These are phyloP conservation scores for Clavispora fructus DNA, from an alignment of 805 yeast species.

Conservation along the genomic window DNA sequence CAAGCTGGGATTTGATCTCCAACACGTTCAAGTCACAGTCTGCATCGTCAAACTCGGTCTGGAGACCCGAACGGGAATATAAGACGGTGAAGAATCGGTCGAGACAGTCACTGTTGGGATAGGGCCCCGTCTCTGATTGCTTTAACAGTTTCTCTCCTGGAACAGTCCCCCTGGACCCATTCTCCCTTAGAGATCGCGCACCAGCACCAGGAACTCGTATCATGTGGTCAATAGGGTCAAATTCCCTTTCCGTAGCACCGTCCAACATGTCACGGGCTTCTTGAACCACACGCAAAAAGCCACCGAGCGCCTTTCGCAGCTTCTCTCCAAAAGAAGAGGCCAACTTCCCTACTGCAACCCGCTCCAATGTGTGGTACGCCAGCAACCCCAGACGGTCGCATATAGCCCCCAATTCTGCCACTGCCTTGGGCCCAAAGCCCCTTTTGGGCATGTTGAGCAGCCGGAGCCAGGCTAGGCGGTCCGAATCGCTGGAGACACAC, in stretches of 20 bases:
- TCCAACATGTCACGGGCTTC: conserved; percentile 10
- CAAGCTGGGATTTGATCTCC: conserved; percentile 36
- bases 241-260: not conserved
- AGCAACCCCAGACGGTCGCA: conserved; percentile 18
- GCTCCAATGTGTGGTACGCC: conserved; percentile 7
- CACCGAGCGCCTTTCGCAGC: conserved; percentile 12
- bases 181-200: too few relatives aligned
- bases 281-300: conserved; percentile 24
- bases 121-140: not conserved
- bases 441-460: conserved; percentile 56
- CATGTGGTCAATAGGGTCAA: not conserved
- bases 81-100: conserved; percentile 20
- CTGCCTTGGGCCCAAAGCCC: conserved; percentile 60
- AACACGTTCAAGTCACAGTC: conserved; percentile 30
- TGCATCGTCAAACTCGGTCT: conserved; percentile 23
- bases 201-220: not conserved
- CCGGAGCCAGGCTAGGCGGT: conserved; percentile 54
- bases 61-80: conserved; percentile 25
- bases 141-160: too few relatives aligned
- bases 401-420: conserved; percentile 19
- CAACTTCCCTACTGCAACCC: conserved; percentile 3
- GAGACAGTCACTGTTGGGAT: not conserved
- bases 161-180: too few relatives aligned
- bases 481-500: conserved; percentile 53
- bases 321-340: conserved; percentile 10